These are phyloP conservation scores for Plantago elongata DNA, from an alignment of 257 asterid genomes.

Conservation along the genomic window DNA sequence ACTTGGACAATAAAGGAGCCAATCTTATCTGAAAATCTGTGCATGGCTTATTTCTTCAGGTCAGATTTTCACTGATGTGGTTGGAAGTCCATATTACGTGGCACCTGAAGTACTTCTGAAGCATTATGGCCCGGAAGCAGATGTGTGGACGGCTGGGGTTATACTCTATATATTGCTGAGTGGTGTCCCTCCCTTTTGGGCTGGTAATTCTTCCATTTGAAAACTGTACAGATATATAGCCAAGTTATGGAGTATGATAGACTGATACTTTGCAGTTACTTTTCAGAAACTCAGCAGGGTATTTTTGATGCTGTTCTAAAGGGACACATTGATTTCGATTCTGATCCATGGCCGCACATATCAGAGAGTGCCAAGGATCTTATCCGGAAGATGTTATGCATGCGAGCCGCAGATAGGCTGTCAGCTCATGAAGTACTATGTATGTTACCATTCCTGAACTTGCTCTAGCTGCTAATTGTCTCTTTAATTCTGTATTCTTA, in stretches of 20 bases:
- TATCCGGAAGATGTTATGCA: slow-evolving; percentile 74
- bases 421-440: slow-evolving; percentile 90
- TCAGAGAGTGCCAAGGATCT: slow-evolving; percentile 86
- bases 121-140: slow-evolving; percentile 92
- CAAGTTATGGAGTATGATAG: background rate
- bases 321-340: slow-evolving; percentile 73
- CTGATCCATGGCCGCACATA: slow-evolving; percentile 83
- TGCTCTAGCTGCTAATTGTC: slow-evolving; percentile 10
- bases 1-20: too few relatives aligned
- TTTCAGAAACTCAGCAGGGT: slow-evolving; percentile 83
- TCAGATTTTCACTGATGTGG: slow-evolving; percentile 87
- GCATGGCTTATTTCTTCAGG: slow-evolving; percentile 40
- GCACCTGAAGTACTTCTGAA: slow-evolving; percentile 94
- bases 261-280: slow-evolving; percentile 26
- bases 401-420: slow-evolving; percentile 69
- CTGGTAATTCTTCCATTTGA: slow-evolving; percentile 42
- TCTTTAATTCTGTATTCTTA: slow-evolving; percentile 4
- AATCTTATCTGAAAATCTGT: slow-evolving; percentile 7
- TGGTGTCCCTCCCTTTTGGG: slow-evolving; percentile 99
- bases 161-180: slow-evolving; percentile 80
- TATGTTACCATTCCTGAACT: slow-evolving; percentile 29
- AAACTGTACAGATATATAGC: background rate
- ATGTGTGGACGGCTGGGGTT: slow-evolving; percentile 96
- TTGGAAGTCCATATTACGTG: slow-evolving; percentile 94
- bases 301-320: slow-evolving; percentile 82